Conservation (phyloP, 345 rosid genomes). For the Populus nigra region DNA sequence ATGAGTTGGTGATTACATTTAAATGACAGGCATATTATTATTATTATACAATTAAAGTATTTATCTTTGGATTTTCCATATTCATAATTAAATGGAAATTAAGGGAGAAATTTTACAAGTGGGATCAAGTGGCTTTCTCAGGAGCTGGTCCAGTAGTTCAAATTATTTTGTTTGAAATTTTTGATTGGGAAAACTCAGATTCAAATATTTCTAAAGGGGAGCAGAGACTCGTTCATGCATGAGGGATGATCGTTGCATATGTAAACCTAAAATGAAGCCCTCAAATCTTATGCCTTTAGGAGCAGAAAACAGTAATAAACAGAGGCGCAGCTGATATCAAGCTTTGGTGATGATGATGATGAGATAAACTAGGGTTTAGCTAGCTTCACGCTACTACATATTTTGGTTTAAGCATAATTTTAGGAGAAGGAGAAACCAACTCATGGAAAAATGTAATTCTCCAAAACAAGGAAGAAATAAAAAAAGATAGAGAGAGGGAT, state of each 20-base stretch:
- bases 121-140: no score
- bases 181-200: not conserved
- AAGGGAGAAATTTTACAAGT: not conserved
- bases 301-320: not conserved
- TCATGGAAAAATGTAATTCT: not conserved
- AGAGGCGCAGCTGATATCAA: not conserved
- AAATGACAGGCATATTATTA: not conserved
- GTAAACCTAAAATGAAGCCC: not conserved
- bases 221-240: not conserved
- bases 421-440: not conserved
- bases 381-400: not conserved
- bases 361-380: not conserved
- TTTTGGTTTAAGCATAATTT: not conserved
- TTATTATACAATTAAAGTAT: not conserved
- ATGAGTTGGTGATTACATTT: not conserved
- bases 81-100: not conserved
- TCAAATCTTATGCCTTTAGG: not conserved
- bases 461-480: not conserved
- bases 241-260: not conserved
- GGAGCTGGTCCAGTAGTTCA: not conserved
- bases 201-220: not conserved
- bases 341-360: not conserved
- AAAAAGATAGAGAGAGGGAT: not conserved
- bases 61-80: not conserved
- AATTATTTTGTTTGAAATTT: not conserved